Conservation (phyloP, 345 rosid genomes). For the Sapria himalayana region DNA sequence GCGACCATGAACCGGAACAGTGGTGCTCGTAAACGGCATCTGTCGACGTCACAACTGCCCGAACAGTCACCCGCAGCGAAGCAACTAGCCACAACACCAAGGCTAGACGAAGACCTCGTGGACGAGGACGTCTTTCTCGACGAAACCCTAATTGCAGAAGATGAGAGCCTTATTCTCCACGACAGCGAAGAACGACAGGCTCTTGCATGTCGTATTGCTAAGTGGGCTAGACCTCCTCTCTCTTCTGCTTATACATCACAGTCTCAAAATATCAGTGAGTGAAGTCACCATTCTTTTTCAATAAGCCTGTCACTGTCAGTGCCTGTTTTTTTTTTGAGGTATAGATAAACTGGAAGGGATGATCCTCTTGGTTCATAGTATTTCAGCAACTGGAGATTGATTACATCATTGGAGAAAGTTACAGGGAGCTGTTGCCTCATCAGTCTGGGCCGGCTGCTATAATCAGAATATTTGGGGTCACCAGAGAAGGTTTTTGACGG, state of each 20-base stretch:
- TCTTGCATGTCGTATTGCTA: conserved; percentile 31
- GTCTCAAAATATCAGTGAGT: conserved; percentile 40
- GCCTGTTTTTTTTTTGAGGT: conserved; percentile 2
- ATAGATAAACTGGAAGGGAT: too few species aligned
- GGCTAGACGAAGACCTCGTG: conserved; percentile 46
- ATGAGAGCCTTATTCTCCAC: conserved; percentile 51
- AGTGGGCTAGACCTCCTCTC: conserved; percentile 69
- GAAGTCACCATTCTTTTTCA: not conserved
- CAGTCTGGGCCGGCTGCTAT: conserved; percentile 69
- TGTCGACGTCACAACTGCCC: conserved; percentile 19
- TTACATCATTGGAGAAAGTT: conserved; percentile 46
- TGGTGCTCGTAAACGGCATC: conserved; percentile 41
- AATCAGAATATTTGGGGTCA: conserved; percentile 73
- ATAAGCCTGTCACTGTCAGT: not conserved
- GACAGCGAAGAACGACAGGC: conserved; percentile 57
- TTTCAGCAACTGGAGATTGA: conserved; percentile 97
- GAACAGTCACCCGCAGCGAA: conserved; percentile 24
- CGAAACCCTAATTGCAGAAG: conserved; percentile 56
- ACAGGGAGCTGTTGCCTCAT: conserved; percentile 32
- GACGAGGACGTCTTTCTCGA: conserved; percentile 76
- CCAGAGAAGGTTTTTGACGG: conserved; percentile 85
- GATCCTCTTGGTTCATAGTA: conserved; percentile 18
- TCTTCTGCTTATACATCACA: conserved; percentile 30
- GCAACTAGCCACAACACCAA: conserved; percentile 20
- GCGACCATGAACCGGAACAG: conserved; percentile 28